These are phyloP conservation scores for Pseudogymnoascus sp. DNA, from an alignment of 2,329 filamentous ascomycete genomes.

Conservation along the genomic window DNA sequence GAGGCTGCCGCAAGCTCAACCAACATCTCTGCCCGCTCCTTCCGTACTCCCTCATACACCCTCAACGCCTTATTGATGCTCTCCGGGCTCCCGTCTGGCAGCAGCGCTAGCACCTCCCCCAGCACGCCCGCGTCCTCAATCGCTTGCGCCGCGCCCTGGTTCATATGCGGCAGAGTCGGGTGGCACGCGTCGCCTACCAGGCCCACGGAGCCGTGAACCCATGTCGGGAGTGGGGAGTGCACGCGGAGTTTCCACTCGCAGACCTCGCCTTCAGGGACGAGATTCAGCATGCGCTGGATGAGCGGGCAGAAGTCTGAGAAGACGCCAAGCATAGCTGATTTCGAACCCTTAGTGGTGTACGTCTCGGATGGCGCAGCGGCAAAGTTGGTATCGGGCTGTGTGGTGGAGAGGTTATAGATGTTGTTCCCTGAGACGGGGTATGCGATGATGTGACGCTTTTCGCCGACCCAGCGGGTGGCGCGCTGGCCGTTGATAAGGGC, in stretches of 20 bases:
- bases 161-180: slow-evolving; percentile 59
- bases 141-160: slow-evolving; percentile 60
- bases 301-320: slow-evolving; percentile 54
- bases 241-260: slow-evolving; percentile 58
- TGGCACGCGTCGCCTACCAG: slow-evolving; percentile 60
- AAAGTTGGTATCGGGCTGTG: slow-evolving; percentile 54
- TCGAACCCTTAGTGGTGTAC: slow-evolving; percentile 56
- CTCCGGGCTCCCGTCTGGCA: slow-evolving; percentile 31
- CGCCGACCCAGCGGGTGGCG: slow-evolving; percentile 69
- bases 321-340: slow-evolving; percentile 52
- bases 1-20: slow-evolving; percentile 45
- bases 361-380: slow-evolving; percentile 49
- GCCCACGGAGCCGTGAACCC: slow-evolving; percentile 48
- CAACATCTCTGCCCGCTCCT: slow-evolving; percentile 44
- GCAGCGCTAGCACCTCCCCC: slow-evolving; percentile 41
- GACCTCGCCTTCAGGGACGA: slow-evolving; percentile 54
- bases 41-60: slow-evolving; percentile 49
- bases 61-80: slow-evolving; percentile 42
- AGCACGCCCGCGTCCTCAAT: slow-evolving; percentile 59
- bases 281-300: slow-evolving; percentile 49
- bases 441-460: slow-evolving; percentile 67
- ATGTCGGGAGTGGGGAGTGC: slow-evolving; percentile 48
- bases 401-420: slow-evolving; percentile 56
- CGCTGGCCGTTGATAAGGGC: slow-evolving; percentile 58
- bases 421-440: slow-evolving; percentile 63